Base-by-base conservation (phyloP, 1,284 basidiomycete genomes). In the Crucibulum cyathiforme region DNA sequence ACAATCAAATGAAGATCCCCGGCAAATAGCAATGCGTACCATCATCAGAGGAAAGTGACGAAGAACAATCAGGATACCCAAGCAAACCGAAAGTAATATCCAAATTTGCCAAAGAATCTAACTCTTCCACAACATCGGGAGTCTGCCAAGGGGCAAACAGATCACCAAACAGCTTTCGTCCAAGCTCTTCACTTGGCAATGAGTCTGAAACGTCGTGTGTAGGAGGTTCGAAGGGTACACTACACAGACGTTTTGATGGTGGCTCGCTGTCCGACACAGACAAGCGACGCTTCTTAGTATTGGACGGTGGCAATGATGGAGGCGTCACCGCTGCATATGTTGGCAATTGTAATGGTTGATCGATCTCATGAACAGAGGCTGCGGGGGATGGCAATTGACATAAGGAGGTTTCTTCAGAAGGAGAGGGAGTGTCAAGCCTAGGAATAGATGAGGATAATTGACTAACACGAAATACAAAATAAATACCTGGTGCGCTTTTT, bases 401-500 rank as follows among this genome's bases (percentile, higher is more conserved):
- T 43, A 43, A 13, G 10, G 35, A 52, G 34, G 8, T 10, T 7
- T 39, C 24, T 9, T 39, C 15, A n/a, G 19, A 38, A n/a, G 15
- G 13, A 9, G 39, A 41, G 15, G 41, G 13, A 17, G 41, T 13
- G 17, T 43, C 5, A 43, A 17, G 13, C 41, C 41, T 43, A 43
- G 9, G 57, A 31, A 31, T 31, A 31, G 31, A 31, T 31, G 31
- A 31, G 5, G 31, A 31, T 31, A 31, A 5, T 31, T 5, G 5
- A 31, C 31, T 31, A 31, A 31, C 31, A 31, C 31, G 31, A 31
- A 31, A 31, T 5, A 31, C 31, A 5, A 31, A 31, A 9, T 43
- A 54, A 63, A 43, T 61, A 75, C 73, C 71, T 64, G 5, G 56
- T 51, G 34, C 69, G 66, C 63, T 74, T 73, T 10, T 24, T 58